Evolutionary conservation across 75 land plant genomes (phyloP).

Genomic region (Gnetum montanum): DNA sequence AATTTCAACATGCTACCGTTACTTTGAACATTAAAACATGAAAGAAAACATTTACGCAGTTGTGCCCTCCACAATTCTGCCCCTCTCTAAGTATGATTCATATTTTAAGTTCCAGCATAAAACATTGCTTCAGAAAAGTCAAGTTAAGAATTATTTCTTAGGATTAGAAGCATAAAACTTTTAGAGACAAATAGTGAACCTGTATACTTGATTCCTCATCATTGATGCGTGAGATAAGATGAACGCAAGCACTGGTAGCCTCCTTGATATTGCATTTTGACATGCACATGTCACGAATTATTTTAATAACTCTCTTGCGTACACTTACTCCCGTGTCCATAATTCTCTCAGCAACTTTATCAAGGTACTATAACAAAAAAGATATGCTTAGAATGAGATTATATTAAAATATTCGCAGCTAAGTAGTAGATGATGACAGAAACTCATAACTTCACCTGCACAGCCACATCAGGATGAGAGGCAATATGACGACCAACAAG

Average conservation of each 20-base stretch:
- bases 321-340: slow-evolving; percentile 99
- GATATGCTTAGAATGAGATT: neutral
- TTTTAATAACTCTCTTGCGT: slow-evolving; percentile 91
- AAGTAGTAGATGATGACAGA: neutral
- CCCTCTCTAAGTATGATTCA: too few relatives aligned
- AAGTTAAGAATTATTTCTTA: too few relatives aligned
- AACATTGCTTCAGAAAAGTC: too few relatives aligned
- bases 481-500: slow-evolving; percentile 98
- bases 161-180: too few relatives aligned
- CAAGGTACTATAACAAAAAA: slow-evolving; percentile 70
- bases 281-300: slow-evolving; percentile 85
- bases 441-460: slow-evolving; percentile 51
- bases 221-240: slow-evolving; percentile 87
- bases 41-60: too few relatives aligned
- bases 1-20: too few relatives aligned
- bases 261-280: slow-evolving; percentile 70
- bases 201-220: slow-evolving; percentile 99
- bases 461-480: slow-evolving; percentile 94
- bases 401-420: neutral
- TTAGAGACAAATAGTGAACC: slow-evolving; percentile 36
- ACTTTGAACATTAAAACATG: too few relatives aligned
- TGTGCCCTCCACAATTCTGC: too few relatives aligned
- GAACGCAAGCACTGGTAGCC: slow-evolving; percentile 72
- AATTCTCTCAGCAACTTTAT: slow-evolving; percentile 90
- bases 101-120: too few relatives aligned